Evolutionary conservation across 1,284 basidiomycete species (phyloP), one percentile per base, ranked within the genome.

Genomic region (Ustilago crameri): DNA sequence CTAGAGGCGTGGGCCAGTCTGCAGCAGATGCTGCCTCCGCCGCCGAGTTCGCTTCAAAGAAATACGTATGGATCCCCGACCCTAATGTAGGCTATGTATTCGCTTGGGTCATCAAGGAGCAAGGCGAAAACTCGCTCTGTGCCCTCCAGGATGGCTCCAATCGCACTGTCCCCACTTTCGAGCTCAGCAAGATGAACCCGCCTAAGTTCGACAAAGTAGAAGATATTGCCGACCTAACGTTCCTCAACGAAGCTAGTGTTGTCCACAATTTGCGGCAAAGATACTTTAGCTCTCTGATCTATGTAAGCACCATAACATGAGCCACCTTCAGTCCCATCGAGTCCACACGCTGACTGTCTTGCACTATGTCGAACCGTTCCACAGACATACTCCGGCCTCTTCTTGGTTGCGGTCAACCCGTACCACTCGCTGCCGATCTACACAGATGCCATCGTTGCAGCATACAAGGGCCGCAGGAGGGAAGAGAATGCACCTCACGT

Each of bases 401-500:
- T 98, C 87, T 88, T 98, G 82, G 96, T 98, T 59, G 96, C 96
- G 10, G 91, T 99, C 79, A 99, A 99, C 84, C 96, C 96, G 7
- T 99, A 98, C 85, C 93, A 93, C 83, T 87, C 88, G 58, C 86
- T 98, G 3, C 93, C 95, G 17, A 89, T 98, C 45, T 98, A 98
- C 85, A 93, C 94, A 1, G 91, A 94, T 83, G 86, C 90, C n/a
- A 91, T 94, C 74, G 88, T 95, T 43, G 90, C 93, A 76, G 93
- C 95, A 85, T 99, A 98, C 83, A 93, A 95, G 47, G 90, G 90
- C 51, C 91, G 91, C 78, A 89, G 96, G 58, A 86, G 93, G 44
- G 94, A 97, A 76, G 95, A 98, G 86, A 97, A 95, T 75, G 90
- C 93, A 7, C 96, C 96, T 1, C 96, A 99, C 81, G 93, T 98